Evolutionary conservation across 106 monocot species (phyloP).

Genomic region (Dioscorea dumetorum): DNA sequence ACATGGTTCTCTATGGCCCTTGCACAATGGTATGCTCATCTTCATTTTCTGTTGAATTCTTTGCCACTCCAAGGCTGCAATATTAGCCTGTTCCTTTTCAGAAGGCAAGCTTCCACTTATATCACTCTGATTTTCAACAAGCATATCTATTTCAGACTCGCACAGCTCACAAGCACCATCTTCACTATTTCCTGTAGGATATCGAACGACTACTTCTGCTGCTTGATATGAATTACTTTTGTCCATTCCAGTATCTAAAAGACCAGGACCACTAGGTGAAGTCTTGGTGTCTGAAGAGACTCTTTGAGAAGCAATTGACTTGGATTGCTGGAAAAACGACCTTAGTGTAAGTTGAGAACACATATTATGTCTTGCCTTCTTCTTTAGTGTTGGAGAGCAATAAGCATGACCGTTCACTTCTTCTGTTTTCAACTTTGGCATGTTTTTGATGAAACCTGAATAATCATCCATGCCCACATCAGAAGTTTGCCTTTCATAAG

Average conservation of each 20-base stretch:
- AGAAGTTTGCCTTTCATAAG: neutral
- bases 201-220: neutral
- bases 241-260: conserved; percentile 9
- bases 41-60: conserved; percentile 89
- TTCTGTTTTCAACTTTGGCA: neutral
- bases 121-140: conserved; percentile 12
- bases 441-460: conserved; percentile 1
- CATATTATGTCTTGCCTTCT: conserved; percentile 29
- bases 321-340: conserved; percentile 61
- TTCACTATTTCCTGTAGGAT: conserved; percentile 12
- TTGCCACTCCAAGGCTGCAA: conserved; percentile 67
- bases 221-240: conserved; percentile 10
- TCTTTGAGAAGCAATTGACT: conserved; percentile 5
- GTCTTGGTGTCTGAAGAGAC: conserved; percentile 1
- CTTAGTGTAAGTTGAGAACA: conserved; percentile 66
- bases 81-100: conserved; percentile 27
- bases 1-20: conserved; percentile 92
- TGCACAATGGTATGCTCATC: conserved; percentile 82
- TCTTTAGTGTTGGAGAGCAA: conserved; percentile 16
- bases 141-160: neutral
- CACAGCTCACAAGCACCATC: conserved; percentile 7
- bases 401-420: conserved; percentile 3
- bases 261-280: conserved; percentile 2
- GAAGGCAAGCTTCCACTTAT: conserved; percentile 13
- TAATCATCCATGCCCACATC: conserved; percentile 1